Percentiles rank a stretch among this genome's conserved stretches.
Evolutionary conservation across 495 filamentous ascomycete genomes (phyloP).

Genomic region (Cercophora newfieldiana): DNA sequence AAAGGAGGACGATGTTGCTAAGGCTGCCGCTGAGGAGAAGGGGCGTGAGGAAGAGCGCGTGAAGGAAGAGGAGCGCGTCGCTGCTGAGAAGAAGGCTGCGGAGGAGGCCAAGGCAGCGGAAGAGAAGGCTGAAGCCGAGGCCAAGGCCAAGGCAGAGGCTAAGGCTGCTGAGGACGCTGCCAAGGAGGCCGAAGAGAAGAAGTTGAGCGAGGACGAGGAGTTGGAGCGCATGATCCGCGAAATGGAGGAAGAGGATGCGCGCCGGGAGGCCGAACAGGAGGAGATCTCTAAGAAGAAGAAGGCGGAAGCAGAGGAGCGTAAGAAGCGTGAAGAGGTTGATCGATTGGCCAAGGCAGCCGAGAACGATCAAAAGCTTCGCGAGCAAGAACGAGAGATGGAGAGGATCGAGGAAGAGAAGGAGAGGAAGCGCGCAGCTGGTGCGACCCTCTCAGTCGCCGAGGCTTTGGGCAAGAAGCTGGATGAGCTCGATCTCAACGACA

Average conservation of each 20-base stretch:
- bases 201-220: conserved; percentile 32
- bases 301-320: conserved; percentile 55
- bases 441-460: conserved; percentile 36
- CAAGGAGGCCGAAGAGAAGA: conserved; percentile 34
- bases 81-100: conserved; percentile 57
- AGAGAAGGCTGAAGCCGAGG: conserved; percentile 54
- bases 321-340: conserved; percentile 56
- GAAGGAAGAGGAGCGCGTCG: conserved; percentile 42
- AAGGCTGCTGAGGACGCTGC: conserved; percentile 45
- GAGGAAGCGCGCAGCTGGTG: conserved; percentile 42
- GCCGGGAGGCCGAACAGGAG: conserved; percentile 55
- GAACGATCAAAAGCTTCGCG: conserved; percentile 58
- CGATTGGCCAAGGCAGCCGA: conserved; percentile 45
- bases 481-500: conserved; percentile 44
- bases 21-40: conserved; percentile 47
- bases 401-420: conserved; percentile 56
- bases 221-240: conserved; percentile 49
- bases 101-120: conserved; percentile 60
- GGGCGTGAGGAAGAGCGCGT: conserved; percentile 37
- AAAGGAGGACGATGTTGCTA: conserved; percentile 49
- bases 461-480: conserved; percentile 45
- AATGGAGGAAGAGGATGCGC: conserved; percentile 55
- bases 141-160: conserved; percentile 49
- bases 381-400: conserved; percentile 57
- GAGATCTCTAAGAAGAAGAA: conserved; percentile 60